Conservation (phyloP, 2,329 filamentous ascomycete species). For the Allantophomopsis lycopodina region DNA sequence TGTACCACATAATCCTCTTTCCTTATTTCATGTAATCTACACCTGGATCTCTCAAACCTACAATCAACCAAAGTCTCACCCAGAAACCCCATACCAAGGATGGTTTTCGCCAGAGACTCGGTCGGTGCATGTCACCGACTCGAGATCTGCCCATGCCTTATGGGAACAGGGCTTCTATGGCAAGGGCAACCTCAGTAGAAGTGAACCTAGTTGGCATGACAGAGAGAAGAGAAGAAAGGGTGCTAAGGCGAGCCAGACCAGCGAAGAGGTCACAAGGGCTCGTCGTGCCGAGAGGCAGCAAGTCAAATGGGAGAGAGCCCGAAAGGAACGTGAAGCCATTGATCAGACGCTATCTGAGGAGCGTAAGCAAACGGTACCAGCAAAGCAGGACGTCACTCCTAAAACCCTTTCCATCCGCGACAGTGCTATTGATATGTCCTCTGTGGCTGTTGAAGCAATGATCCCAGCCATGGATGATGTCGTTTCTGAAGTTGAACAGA, state of each 20-base stretch:
- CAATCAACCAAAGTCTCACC: constrained; percentile 48
- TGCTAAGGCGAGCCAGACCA: constrained; percentile 51
- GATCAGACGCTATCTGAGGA: constrained; percentile 53
- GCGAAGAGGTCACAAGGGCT: constrained; percentile 66
- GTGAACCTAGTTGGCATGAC: constrained; percentile 87
- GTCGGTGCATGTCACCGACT: constrained; percentile 73
- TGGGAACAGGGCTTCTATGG: constrained; percentile 99
- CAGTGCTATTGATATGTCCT: too few species aligned
- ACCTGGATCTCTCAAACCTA: constrained; percentile 65
- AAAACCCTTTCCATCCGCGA: too few species aligned
- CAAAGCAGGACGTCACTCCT: too few species aligned
- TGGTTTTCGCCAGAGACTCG: constrained; percentile 72
- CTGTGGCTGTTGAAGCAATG: too few species aligned
- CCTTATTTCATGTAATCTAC: constrained; percentile 66
- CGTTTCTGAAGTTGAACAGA: too few species aligned
- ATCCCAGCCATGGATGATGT: too few species aligned
- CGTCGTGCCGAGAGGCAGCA: constrained; percentile 69
- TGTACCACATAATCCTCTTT: constrained; percentile 85
- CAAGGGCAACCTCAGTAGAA: constrained; percentile 83
- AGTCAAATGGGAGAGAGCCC: constrained; percentile 86
- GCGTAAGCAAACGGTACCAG: constrained; percentile 4
- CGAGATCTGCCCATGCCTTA: constrained; percentile 60
- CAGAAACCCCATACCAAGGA: constrained; percentile 51
- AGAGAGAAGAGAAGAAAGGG: constrained; percentile 64
- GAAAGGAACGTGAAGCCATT: constrained; percentile 72